Base-by-base conservation (phyloP, 2,329 filamentous ascomycete genomes). In the Penicillium nordicum region DNA sequence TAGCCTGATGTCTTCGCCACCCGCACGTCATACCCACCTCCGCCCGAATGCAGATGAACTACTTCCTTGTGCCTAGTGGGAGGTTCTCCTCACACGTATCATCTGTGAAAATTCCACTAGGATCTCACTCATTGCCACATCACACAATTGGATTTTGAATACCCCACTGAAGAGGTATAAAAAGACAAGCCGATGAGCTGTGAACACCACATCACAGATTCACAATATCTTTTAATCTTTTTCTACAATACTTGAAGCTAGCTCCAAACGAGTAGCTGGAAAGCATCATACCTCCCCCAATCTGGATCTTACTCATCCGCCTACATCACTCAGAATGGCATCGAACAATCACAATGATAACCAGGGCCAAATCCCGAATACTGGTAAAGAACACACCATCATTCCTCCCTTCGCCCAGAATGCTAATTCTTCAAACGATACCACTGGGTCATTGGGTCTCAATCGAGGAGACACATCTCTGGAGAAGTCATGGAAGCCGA, bases 401-500 rank as follows among this genome's bases (percentile, higher is more conserved):
- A 14, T 14, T 29, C 38, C 40, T 18, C 43, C 53, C 11, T 43
- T 41, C 27, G 8, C 11, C 12, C 53, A 32, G 5, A 32, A 29
- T 16, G 2, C 2, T 25, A 46, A 14, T 41, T 1, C 9, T 25
- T 16, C 12, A 23, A 42, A 27, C 12, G 6, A 42, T 37, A 14
- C 23, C 14, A n/a, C 46, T 6, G 42, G 40, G 2, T 44, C 40
- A 37, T 37, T 50, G 1, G 21, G 21, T 37, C 14, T 25, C 16
- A 50, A 23, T 6, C 38, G 25, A 27, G 46, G 56, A 12, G 29
- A 27, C 14, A 41, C 5, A 23, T 43, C 52, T n/a, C 11, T 12
- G 9, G 45, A 57, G 36, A 57, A 71, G 53, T 47, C 53, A 2
- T 74, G 72, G 71, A 65, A 64, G 42, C 72, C 73, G 3, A 61